Percentiles rank a stretch among this genome's conserved stretches.
Conservation (phyloP, 805 yeast species). For the Priceomyces castillae region DNA sequence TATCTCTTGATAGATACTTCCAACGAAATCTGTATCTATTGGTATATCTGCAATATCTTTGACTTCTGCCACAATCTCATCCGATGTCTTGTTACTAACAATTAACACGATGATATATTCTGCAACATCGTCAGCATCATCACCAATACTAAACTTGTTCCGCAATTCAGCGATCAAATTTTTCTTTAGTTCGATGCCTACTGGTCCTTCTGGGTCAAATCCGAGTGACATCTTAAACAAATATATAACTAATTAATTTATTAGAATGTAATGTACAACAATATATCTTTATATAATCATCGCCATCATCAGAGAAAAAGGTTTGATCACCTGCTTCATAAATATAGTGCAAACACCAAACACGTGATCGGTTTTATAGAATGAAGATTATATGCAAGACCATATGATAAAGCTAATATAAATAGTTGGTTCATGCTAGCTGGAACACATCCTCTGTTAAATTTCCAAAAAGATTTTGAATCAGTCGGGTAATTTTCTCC, state of each 20-base stretch:
- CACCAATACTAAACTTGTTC: conserved; percentile 32
- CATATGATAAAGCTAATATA: too few relatives aligned
- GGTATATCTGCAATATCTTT: conserved; percentile 59
- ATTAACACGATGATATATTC: conserved; percentile 72
- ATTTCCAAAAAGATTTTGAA: conserved; percentile 62
- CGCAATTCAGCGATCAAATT: conserved; percentile 35
- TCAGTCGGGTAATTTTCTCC: conserved; percentile 50
- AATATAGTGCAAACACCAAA: too few relatives aligned
- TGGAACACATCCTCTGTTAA: conserved; percentile 62
- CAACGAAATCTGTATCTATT: conserved; percentile 56
- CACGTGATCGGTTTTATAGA: too few relatives aligned
- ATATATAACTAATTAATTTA: too few relatives aligned
- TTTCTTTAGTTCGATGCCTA: conserved; percentile 35
- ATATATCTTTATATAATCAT: too few relatives aligned
- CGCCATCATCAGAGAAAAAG: too few relatives aligned
- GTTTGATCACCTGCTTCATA: too few relatives aligned
- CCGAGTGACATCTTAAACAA: conserved; percentile 9
- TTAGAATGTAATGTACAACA: not conserved
- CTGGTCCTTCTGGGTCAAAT: conserved; percentile 40
- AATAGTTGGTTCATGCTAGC: conserved; percentile 25
- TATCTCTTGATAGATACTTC: conserved; percentile 57
- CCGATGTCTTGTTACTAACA: conserved; percentile 61
- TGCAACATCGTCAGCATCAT: conserved; percentile 57
- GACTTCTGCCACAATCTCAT: conserved; percentile 60
- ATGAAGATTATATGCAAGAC: not conserved